Evolutionary conservation across 2,329 filamentous ascomycete species (phyloP).

Genomic region (Pyrenophora teres): DNA sequence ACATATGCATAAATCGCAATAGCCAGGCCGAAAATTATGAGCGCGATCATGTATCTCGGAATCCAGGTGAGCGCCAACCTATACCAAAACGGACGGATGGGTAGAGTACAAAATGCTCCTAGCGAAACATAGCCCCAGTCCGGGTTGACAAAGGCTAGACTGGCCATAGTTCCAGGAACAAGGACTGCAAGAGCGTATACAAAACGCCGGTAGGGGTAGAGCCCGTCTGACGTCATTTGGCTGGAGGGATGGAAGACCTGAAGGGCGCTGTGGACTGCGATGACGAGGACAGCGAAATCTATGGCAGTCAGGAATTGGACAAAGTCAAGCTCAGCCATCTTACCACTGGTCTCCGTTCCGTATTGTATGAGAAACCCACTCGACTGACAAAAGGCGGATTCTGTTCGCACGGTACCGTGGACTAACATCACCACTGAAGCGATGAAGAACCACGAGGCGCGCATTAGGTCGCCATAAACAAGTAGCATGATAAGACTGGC

Average conservation of each 20-base stretch:
- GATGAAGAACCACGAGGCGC: slow-evolving; percentile 70
- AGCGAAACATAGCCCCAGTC: slow-evolving; percentile 62
- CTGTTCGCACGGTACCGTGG: slow-evolving; percentile 56
- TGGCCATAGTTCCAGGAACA: slow-evolving; percentile 64
- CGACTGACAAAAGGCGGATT: slow-evolving; percentile 66
- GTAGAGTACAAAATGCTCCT: slow-evolving; percentile 72
- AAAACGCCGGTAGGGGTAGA: slow-evolving; percentile 68
- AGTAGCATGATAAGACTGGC: slow-evolving; percentile 73
- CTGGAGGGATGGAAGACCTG: slow-evolving; percentile 67
- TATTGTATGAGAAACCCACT: slow-evolving; percentile 70
- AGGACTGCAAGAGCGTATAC: slow-evolving; percentile 64
- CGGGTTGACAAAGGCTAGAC: slow-evolving; percentile 65
- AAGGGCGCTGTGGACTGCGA: slow-evolving; percentile 73
- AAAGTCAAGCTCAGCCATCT: slow-evolving; percentile 16
- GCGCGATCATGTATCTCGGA: slow-evolving; percentile 71
- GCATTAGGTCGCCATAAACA: slow-evolving; percentile 73
- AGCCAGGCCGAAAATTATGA: slow-evolving; percentile 67
- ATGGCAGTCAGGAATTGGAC: neutral
- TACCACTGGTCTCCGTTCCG: slow-evolving; percentile 68
- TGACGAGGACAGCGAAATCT: slow-evolving; percentile 73
- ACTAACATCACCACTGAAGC: slow-evolving; percentile 65
- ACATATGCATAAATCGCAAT: slow-evolving; percentile 73
- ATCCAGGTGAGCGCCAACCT: slow-evolving; percentile 72
- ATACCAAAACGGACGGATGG: slow-evolving; percentile 70
- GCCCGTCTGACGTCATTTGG: slow-evolving; percentile 60